A percentile compares a stretch with the other conserved stretches of the same genome.
These are phyloP conservation scores for Pichia sp. DNA, from an alignment of 1,139 yeast species.

Conservation along the genomic window DNA sequence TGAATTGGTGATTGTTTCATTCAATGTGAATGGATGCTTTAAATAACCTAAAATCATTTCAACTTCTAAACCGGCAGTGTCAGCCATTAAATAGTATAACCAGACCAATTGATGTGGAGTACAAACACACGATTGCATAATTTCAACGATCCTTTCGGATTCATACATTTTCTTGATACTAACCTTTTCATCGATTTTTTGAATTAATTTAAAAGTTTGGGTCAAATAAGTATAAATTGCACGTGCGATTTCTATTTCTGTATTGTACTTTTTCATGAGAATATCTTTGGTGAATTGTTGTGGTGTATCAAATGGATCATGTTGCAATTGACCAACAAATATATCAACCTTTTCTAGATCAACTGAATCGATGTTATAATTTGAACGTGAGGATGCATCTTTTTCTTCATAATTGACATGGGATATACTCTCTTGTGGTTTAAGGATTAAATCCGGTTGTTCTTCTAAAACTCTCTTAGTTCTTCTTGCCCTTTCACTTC, in stretches of 20 bases:
- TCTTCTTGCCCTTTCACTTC: conserved; percentile 67
- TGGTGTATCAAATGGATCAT: conserved; percentile 35
- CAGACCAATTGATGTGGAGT: conserved; percentile 77
- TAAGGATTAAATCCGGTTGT: conserved; percentile 61
- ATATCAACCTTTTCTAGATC: conserved; percentile 30
- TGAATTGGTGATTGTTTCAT: conserved; percentile 29
- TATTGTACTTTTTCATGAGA: conserved; percentile 41
- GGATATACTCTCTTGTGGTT: conserved; percentile 65
- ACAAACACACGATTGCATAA: conserved; percentile 42
- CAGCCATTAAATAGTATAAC: conserved; percentile 71
- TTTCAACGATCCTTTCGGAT: conserved; percentile 24
- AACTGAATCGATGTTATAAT: conserved; percentile 23
- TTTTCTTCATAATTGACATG: conserved; percentile 48
- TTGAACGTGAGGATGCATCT: conserved; percentile 1
- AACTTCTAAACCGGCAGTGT: conserved; percentile 66
- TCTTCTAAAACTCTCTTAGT: conserved; percentile 67
- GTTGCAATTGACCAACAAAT: conserved; percentile 23
- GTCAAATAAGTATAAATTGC: conserved; percentile 63
- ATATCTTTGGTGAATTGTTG: conserved; percentile 46
- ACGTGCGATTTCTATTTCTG: conserved; percentile 54
- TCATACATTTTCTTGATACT: conserved; percentile 30
- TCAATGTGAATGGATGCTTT: conserved; percentile 65
- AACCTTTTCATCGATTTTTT: conserved; percentile 23
- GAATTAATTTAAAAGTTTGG: conserved; percentile 39
- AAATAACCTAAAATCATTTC: conserved; percentile 82